Evolutionary conservation across 2,329 filamentous ascomycete genomes (phyloP), one percentile per base, ranked within the genome.

Genomic region (Fusarium protoensiforme): DNA sequence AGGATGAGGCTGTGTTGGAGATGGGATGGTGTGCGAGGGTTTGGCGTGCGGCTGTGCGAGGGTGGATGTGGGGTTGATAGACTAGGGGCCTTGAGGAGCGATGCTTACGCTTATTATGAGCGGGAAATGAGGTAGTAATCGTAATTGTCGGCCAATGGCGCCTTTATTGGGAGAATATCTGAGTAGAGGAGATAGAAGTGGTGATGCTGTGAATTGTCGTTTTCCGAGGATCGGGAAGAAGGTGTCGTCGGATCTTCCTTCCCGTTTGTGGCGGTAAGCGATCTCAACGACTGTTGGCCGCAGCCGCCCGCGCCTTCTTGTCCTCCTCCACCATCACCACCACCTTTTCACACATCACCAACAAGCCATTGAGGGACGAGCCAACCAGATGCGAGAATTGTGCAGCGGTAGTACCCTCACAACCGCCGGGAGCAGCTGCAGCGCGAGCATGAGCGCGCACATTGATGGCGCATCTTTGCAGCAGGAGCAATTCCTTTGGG

Each of bases 1-100:
- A 54, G 29, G 29, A 60, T 68, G 71, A 71, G 71, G 71, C 71
- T 73, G 67, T 73, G 71, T 56, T 61, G 35, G 35, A 68, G 64
- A 71, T 64, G 63, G 61, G 62, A 56, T 64, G 62, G 41, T 27
- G 56, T 61, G 56, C 46, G 33, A 38, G 53, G 60, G 16, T 41
- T 41, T 48, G 70, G 43, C 54, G 53, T 56, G 71, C 73, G 71
- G 68, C 71, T 68, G 71, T 69, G 71, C 51, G 46, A 48, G 14
- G 36, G 38, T 22, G 36, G 41, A 60, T 60, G 57, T 46, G 57
- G 57, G 57, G 38, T 33, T 73, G 38, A 60, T 53, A 46, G 67
- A 58, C 63, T 16, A 38, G 62, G 65, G 10, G 5, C 14, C 24
- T 51, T 51, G 27, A 31, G 46, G 18, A 31, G 46, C 13, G 18